These are phyloP conservation scores for Erythrophleum fordii DNA, from an alignment of 306 rosid genomes.

Conservation along the genomic window DNA sequence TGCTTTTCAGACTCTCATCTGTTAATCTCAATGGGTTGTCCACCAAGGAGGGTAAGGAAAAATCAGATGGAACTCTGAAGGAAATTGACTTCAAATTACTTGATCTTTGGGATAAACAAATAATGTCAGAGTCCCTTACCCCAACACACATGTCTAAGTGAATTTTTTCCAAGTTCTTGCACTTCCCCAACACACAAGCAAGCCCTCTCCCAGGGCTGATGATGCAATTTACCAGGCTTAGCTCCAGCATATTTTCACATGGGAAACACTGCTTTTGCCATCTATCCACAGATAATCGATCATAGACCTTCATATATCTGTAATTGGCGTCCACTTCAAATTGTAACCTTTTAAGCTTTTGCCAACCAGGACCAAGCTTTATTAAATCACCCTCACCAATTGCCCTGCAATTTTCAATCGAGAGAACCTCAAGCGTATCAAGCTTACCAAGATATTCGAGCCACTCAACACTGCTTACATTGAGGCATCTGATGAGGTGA, in stretches of 20 bases:
- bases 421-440: slow-evolving; percentile 56
- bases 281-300: slow-evolving; percentile 76
- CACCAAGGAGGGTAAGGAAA: slow-evolving; percentile 70
- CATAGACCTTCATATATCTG: slow-evolving; percentile 88
- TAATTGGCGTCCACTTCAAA: slow-evolving; percentile 89
- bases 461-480: slow-evolving; percentile 75
- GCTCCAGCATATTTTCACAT: slow-evolving; percentile 73
- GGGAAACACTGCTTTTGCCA: slow-evolving; percentile 86
- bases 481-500: slow-evolving; percentile 84
- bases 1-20: slow-evolving; percentile 75
- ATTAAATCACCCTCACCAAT: slow-evolving; percentile 66
- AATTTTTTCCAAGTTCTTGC: slow-evolving; percentile 78
- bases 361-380: slow-evolving; percentile 78
- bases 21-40: slow-evolving; percentile 72
- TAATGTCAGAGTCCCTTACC: slow-evolving; percentile 76
- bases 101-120: slow-evolving; percentile 68
- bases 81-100: slow-evolving; percentile 68
- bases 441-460: slow-evolving; percentile 66
- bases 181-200: slow-evolving; percentile 80
- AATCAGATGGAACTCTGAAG: slow-evolving; percentile 83
- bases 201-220: slow-evolving; percentile 94
- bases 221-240: slow-evolving; percentile 87
- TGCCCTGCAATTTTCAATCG: slow-evolving; percentile 60
- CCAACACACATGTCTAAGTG: slow-evolving; percentile 95
- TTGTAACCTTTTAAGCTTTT: slow-evolving; percentile 69